Conservation (phyloP, 2,329 filamentous ascomycete species). For the Dothistroma pini region DNA sequence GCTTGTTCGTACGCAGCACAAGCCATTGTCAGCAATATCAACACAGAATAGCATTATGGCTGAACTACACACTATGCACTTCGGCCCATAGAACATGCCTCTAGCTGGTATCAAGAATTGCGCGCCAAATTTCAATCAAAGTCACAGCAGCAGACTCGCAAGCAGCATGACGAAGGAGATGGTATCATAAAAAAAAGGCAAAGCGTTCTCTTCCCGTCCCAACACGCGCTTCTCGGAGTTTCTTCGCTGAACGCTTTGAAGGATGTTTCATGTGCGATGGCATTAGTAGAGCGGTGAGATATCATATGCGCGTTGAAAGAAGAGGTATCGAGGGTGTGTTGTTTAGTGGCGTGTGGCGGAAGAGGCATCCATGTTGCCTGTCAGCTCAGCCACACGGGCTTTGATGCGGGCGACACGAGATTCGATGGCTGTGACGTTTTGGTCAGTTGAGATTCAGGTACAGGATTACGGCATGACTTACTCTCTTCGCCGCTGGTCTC, state of each 20-base stretch:
- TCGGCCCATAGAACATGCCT: background rate
- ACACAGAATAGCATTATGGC: constrained; percentile 2
- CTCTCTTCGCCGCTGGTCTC: constrained; percentile 95
- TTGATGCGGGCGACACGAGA: constrained; percentile 96
- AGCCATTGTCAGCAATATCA: background rate
- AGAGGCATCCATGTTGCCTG: constrained; percentile 40
- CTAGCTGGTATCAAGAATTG: constrained; percentile 17
- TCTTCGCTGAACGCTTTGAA: constrained; percentile 8
- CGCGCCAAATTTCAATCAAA: background rate
- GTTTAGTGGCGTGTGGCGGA: constrained; percentile 6
- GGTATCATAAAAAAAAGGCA: constrained; percentile 13
- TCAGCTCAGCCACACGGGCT: constrained; percentile 90
- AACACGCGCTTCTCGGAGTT: background rate
- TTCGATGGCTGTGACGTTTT: constrained; percentile 71
- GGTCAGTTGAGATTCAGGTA: constrained; percentile 10
- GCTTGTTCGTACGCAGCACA: background rate
- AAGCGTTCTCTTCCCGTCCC: background rate
- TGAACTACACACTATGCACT: background rate
- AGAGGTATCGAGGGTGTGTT: background rate
- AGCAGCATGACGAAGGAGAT: constrained; percentile 14
- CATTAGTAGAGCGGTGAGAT: background rate
- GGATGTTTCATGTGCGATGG: background rate
- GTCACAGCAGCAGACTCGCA: constrained; percentile 9
- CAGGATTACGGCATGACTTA: constrained; percentile 48
- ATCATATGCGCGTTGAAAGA: background rate